Conservation (phyloP, 1,139 yeast genomes). For the Pichia sp. region DNA sequence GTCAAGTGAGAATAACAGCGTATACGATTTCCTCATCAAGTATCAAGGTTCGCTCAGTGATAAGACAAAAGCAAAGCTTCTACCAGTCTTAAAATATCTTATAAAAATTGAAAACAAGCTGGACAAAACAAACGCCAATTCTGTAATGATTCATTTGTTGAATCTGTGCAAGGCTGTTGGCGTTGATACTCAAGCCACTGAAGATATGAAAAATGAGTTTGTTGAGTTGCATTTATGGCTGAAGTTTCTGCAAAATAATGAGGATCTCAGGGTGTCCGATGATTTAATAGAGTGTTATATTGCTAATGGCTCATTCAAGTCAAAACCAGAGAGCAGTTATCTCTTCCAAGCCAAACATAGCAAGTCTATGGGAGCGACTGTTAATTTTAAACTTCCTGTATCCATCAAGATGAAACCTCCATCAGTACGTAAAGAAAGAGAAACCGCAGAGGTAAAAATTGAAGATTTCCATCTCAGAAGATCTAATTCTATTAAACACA, state of each 20-base stretch:
- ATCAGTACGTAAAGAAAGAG: neutral
- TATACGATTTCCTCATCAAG: slow-evolving; percentile 11
- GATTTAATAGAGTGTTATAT: slow-evolving; percentile 13
- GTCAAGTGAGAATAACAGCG: neutral
- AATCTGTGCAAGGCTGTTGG: slow-evolving; percentile 7
- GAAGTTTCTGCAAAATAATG: slow-evolving; percentile 1
- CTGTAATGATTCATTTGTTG: slow-evolving; percentile 14
- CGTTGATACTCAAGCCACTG: neutral
- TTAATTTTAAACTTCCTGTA: slow-evolving; percentile 9
- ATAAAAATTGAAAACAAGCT: slow-evolving; percentile 3
- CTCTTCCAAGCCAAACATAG: neutral
- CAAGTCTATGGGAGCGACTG: slow-evolving; percentile 3
- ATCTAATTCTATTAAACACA: slow-evolving; percentile 6
- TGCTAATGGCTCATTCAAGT: neutral
- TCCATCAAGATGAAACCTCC: slow-evolving; percentile 3
- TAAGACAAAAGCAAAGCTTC: slow-evolving; percentile 4
- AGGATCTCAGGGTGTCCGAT: neutral
- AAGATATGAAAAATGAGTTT: slow-evolving; percentile 8
- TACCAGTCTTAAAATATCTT: slow-evolving; percentile 8
- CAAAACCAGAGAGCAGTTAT: neutral
- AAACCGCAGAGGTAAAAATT: neutral
- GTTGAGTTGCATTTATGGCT: slow-evolving; percentile 8
- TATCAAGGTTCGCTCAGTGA: slow-evolving; percentile 12
- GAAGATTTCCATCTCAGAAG: slow-evolving; percentile 8
- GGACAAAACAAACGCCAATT: slow-evolving; percentile 9